These are phyloP conservation scores for Chenopodium berlandieri DNA, from an alignment of 148 eudicot genomes.

Conservation along the genomic window DNA sequence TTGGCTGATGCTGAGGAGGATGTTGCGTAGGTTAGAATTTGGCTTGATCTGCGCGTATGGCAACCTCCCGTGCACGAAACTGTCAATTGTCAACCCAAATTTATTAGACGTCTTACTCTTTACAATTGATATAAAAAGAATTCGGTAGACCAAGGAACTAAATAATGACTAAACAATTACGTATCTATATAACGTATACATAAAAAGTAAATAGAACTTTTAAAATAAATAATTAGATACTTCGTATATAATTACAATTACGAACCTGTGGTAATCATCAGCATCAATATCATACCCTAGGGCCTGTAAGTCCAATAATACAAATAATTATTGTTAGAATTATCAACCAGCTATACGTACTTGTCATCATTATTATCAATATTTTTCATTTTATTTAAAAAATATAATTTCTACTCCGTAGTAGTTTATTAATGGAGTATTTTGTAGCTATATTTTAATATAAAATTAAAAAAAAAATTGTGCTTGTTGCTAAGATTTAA, in stretches of 20 bases:
- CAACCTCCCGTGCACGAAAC: constrained; percentile 92
- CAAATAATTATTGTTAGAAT: background rate
- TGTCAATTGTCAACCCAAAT: constrained; percentile 13
- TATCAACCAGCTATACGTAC: background rate
- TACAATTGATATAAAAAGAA: background rate
- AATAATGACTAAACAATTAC: background rate
- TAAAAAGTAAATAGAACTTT: background rate
- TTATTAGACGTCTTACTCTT: background rate
- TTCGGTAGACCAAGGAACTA: no score
- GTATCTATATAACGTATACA: no score
- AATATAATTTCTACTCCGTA: no score
- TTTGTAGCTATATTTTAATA: no score
- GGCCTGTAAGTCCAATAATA: constrained; percentile 43
- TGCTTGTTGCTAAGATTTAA: no score
- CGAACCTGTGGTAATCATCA: constrained; percentile 74
- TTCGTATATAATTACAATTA: background rate
- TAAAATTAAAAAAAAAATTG: no score
- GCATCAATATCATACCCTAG: constrained; percentile 68
- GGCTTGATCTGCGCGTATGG: constrained; percentile 79
- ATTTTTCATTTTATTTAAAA: no score
- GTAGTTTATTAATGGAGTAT: no score
- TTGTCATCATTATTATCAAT: no score
- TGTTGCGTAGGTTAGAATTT: constrained; percentile 55
- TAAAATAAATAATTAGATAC: no score
- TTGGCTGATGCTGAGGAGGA: constrained; percentile 58